Evolutionary conservation across 106 monocot species (phyloP).

Genomic region (Platanthera zijinensis): DNA sequence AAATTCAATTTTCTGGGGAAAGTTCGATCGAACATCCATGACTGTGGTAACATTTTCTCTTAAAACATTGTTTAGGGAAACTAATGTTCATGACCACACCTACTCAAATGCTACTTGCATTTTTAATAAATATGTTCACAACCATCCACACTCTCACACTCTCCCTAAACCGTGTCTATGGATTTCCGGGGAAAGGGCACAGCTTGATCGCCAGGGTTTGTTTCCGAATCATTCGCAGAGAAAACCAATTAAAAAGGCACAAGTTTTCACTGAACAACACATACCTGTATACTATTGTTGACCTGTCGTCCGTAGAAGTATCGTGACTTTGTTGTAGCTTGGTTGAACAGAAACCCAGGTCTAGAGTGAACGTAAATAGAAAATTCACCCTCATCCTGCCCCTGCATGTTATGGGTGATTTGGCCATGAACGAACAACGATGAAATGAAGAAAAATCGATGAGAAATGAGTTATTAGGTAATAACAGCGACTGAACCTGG

Average conservation of each 20-base stretch:
- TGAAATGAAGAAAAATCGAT: background rate
- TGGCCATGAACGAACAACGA: background rate
- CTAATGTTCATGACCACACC: too few species aligned
- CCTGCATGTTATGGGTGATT: slow-evolving; percentile 22
- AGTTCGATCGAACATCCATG: too few species aligned
- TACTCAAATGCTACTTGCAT: too few species aligned
- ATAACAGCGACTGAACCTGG: slow-evolving; percentile 22
- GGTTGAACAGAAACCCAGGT: slow-evolving; percentile 78
- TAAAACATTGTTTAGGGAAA: too few species aligned
- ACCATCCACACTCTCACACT: too few species aligned
- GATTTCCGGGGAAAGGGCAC: too few species aligned
- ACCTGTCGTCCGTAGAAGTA: slow-evolving; percentile 84
- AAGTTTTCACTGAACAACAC: background rate
- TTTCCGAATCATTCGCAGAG: background rate
- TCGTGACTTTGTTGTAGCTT: slow-evolving; percentile 52
- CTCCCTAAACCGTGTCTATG: too few species aligned
- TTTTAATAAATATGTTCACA: too few species aligned
- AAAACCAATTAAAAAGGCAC: background rate
- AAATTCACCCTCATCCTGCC: slow-evolving; percentile 57
- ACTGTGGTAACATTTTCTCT: too few species aligned
- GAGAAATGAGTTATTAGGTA: background rate
- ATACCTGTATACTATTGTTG: slow-evolving; percentile 89
- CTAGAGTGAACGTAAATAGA: slow-evolving; percentile 83
- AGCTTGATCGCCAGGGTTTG: too few species aligned
- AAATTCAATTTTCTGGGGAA: too few species aligned